A percentile compares a stretch with the other conserved stretches of the same genome.
Evolutionary conservation across 306 rosid species (phyloP).

Genomic region (Malus sylvestris): DNA sequence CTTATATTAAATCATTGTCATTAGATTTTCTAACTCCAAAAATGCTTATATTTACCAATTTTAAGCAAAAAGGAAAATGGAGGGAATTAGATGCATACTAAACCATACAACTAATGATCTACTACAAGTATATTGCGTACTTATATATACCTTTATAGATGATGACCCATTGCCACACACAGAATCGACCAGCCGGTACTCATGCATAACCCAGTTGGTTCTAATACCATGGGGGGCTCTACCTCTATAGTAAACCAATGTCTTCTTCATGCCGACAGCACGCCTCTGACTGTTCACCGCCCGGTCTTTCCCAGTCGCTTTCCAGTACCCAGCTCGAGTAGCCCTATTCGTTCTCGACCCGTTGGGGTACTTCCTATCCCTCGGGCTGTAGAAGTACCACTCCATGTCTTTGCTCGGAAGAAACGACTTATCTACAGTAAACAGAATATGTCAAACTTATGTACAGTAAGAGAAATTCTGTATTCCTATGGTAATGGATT

Average conservation of each 20-base stretch:
- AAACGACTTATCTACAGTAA: conserved; percentile 59
- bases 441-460: neutral
- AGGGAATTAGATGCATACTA: neutral
- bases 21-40: neutral
- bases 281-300: conserved; percentile 58
- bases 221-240: conserved; percentile 93
- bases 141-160: conserved; percentile 56
- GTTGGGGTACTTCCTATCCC: conserved; percentile 91
- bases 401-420: conserved; percentile 93
- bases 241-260: conserved; percentile 81
- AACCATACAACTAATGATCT: neutral
- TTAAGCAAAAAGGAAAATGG: neutral
- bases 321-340: conserved; percentile 88
- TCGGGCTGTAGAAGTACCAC: conserved; percentile 93
- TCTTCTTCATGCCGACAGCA: conserved; percentile 84
- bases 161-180: conserved; percentile 36
- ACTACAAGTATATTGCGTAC: neutral
- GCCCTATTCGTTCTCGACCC: conserved; percentile 97
- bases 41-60: neutral
- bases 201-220: conserved; percentile 98
- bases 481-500: neutral
- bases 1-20: neutral
- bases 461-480: neutral
- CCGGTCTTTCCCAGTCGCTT: conserved; percentile 91
- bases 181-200: conserved; percentile 67